phyloP scores from a whole-genome alignment of 2,329 filamentous ascomycete genomes.

The Rosellinia necatrix region DNA sequence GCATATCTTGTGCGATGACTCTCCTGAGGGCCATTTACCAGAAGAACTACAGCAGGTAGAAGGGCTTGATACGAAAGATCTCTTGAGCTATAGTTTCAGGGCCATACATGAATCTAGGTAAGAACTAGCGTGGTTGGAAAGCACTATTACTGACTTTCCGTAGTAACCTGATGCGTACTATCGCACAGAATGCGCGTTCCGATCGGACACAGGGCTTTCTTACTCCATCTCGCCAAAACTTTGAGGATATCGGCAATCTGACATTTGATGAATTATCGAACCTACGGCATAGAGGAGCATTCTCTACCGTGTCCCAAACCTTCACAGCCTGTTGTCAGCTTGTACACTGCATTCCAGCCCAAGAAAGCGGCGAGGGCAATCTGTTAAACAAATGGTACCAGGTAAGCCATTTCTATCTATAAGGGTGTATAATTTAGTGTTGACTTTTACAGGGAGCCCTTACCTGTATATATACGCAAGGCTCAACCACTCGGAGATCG shows the following conservation, averaged over 20 bases:
- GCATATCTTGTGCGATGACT: slow-evolving; percentile 86
- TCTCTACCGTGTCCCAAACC: slow-evolving; percentile 88
- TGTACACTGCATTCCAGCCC: slow-evolving; percentile 52
- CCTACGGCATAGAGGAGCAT: slow-evolving; percentile 87
- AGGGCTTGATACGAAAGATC: slow-evolving; percentile 80
- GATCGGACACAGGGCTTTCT: slow-evolving; percentile 50
- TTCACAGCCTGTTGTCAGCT: slow-evolving; percentile 80
- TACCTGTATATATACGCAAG: slow-evolving; percentile 72
- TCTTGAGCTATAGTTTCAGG: slow-evolving; percentile 93
- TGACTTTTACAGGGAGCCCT: slow-evolving; percentile 60
- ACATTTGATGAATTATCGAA: slow-evolving; percentile 83
- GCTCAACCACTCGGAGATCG: slow-evolving; percentile 84
- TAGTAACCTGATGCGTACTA: slow-evolving; percentile 72
- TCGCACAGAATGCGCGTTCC: slow-evolving; percentile 60
- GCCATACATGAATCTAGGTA: slow-evolving; percentile 93
- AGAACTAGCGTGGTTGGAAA: slow-evolving; percentile 22
- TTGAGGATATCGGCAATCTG: slow-evolving; percentile 70
- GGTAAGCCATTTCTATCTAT: slow-evolving; percentile 45
- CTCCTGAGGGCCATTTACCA: slow-evolving; percentile 84
- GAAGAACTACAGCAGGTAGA: slow-evolving; percentile 75
- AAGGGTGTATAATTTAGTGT: not conserved
- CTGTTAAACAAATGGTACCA: slow-evolving; percentile 74
- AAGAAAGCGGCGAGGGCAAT: slow-evolving; percentile 41
- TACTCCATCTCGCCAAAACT: slow-evolving; percentile 57
- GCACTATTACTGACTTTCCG: slow-evolving; percentile 30